Evolutionary conservation across 306 rosid genomes (phyloP), one percentile per base, ranked within the genome.

Genomic region (Fragaria iinumae): DNA sequence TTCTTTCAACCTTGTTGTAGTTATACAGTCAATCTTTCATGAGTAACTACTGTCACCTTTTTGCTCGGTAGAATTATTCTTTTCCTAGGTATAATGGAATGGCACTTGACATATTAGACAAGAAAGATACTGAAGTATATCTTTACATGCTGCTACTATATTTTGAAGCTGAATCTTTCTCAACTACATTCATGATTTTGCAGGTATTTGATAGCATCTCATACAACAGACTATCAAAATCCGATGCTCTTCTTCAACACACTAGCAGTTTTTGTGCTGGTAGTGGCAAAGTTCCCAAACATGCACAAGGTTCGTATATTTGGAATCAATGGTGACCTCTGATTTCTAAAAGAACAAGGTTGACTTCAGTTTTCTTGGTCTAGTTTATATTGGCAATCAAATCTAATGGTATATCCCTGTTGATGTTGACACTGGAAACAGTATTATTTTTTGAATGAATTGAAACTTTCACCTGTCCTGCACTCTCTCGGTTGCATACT

Each of bases 251-350:
- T 84, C 77, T 77, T 84, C 12, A 84, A 84, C 64, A 84, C 87
- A 2, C 45, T 84, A 67, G 84, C 84, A 36, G 87, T 84, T 47
- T 84, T 84, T 64, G 77, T 84, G 52, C 64, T 84, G 81, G 87
- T 84, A 67, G 84, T 84, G 32, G 87, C 87, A 6, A 84, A 84
- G 80, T 84, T 84, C 80, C 87, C 87, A 45, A 69, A 84, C 80
- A 84, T 84, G 87, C 87, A 84, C 82, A 84, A 80, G 79, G 87
- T 84, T 60, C 80, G 87, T 13, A 84, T 84, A 80, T 84, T 84
- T 53, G 87, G 87, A 17, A 84, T 84, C 81, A 84, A 84, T 48
- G 84, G 76, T 5, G 87, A 83, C 73, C 76, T 66, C 60, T 84
- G 80, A 83, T 39, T 3, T 55, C 36, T n/a, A 23, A 43, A 43